Conservation (phyloP, 2,329 filamentous ascomycete genomes). For the Paraphoma sp. region DNA sequence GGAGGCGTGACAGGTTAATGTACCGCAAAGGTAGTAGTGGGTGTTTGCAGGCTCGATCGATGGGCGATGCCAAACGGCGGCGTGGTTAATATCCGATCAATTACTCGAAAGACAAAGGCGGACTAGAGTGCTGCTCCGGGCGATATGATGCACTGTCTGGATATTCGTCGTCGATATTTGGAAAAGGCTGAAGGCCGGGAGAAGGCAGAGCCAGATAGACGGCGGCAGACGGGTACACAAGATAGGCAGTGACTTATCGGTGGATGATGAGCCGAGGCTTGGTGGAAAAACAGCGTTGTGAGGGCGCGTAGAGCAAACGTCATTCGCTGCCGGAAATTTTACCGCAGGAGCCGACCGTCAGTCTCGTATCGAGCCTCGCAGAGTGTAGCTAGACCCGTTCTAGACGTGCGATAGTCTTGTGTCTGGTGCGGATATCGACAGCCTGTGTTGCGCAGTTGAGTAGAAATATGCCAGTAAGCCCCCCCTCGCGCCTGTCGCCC, state of each 20-base stretch:
- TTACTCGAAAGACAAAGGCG: conserved; percentile 12
- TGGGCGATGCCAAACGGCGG: conserved; percentile 25
- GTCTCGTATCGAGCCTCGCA: conserved; percentile 22
- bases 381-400: not conserved
- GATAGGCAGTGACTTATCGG: not conserved
- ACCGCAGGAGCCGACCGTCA: conserved; percentile 16
- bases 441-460: conserved; percentile 1
- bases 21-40: conserved; percentile 11
- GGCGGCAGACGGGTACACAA: conserved; percentile 5
- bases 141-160: not conserved
- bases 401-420: conserved; percentile 1
- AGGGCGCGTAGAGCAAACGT: not conserved
- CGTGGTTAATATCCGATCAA: conserved; percentile 23
- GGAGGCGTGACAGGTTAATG: conserved; percentile 21
- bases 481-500: conserved; percentile 12
- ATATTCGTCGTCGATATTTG: not conserved
- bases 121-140: conserved; percentile 13
- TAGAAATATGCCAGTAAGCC: conserved; percentile 35
- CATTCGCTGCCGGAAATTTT: conserved; percentile 17
- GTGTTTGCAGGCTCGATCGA: conserved; percentile 5
- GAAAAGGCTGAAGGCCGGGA: conserved; percentile 15
- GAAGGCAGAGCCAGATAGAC: conserved; percentile 1
- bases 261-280: conserved; percentile 27
- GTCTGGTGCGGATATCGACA: conserved; percentile 4
- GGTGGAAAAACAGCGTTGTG: conserved; percentile 2